Conservation (phyloP, 345 rosid genomes). For the Raphanus raphanistrum region DNA sequence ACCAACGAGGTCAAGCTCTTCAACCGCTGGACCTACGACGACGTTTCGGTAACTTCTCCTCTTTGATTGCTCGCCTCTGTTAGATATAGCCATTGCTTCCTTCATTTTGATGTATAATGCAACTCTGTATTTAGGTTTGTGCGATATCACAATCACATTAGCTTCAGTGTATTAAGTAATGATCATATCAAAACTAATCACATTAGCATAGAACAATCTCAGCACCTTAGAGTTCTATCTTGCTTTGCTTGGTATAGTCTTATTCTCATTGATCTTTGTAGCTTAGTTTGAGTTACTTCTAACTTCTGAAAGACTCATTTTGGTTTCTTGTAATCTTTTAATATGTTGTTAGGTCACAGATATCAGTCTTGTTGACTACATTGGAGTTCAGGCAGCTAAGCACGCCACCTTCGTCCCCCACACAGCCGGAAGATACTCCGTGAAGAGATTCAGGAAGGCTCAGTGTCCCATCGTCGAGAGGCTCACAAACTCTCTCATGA, state of each 20-base stretch:
- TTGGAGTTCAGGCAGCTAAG: conserved; percentile 60
- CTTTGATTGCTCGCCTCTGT: neutral
- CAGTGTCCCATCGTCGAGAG: conserved; percentile 86
- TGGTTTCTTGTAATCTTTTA: neutral
- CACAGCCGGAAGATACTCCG: conserved; percentile 85
- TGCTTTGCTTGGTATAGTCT: no score
- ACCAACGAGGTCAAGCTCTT: conserved; percentile 69
- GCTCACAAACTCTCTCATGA: conserved; percentile 86
- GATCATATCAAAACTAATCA: neutral
- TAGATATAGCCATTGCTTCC: neutral
- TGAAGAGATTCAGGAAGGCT: conserved; percentile 82
- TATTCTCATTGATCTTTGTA: no score
- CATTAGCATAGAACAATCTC: neutral
- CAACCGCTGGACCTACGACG: conserved; percentile 77
- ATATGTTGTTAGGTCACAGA: conserved; percentile 51
- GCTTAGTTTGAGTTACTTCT: no score
- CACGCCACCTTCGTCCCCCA: conserved; percentile 79
- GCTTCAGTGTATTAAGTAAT: neutral
- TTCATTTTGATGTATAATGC: neutral
- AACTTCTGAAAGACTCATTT: no score
- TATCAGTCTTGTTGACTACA: conserved; percentile 60
- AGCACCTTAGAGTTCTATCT: neutral
- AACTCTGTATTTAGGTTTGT: neutral
- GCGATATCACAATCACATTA: neutral
- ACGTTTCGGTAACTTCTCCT: conserved; percentile 46